Conservation (phyloP, 2,329 filamentous ascomycete species). For the Aspergillus eucalypticola region DNA sequence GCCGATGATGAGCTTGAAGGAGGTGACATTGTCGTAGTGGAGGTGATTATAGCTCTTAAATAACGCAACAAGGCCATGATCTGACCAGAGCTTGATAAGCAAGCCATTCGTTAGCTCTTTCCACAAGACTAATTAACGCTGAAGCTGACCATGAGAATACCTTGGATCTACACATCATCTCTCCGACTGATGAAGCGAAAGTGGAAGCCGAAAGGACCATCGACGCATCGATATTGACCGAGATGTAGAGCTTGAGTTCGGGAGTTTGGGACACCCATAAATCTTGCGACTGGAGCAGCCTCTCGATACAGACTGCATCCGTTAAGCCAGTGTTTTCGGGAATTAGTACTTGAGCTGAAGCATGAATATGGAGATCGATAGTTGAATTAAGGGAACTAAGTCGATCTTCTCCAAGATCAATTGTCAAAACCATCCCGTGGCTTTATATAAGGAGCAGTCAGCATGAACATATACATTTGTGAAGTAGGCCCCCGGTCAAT, state of each 20-base stretch:
- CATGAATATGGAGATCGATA: conserved; percentile 24
- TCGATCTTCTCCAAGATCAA: conserved; percentile 25
- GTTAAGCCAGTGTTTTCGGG: background rate
- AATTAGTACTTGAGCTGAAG: conserved; percentile 20
- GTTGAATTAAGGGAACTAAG: conserved; percentile 15
- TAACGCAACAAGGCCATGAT: conserved; percentile 29
- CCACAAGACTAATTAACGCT: background rate
- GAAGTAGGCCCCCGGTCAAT: background rate
- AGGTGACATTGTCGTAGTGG: conserved; percentile 3
- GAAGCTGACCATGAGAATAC: conserved; percentile 13
- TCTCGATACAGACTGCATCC: background rate
- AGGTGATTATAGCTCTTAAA: conserved; percentile 20
- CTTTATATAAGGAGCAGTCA: background rate
- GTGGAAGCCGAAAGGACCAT: background rate
- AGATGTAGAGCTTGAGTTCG: conserved; percentile 30
- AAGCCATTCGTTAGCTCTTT: background rate
- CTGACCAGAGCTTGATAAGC: conserved; percentile 32
- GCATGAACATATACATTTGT: background rate
- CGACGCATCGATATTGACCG: conserved; percentile 16
- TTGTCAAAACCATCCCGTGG: conserved; percentile 22
- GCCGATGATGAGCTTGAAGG: conserved; percentile 23
- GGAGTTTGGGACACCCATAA: conserved; percentile 34
- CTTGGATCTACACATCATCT: conserved; percentile 28
- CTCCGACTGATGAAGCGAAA: conserved; percentile 22
- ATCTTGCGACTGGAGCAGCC: conserved; percentile 10